Evolutionary conservation across 78 protist genomes (phyloP).

Genomic region (Dictyostelium brefeldianum): DNA sequence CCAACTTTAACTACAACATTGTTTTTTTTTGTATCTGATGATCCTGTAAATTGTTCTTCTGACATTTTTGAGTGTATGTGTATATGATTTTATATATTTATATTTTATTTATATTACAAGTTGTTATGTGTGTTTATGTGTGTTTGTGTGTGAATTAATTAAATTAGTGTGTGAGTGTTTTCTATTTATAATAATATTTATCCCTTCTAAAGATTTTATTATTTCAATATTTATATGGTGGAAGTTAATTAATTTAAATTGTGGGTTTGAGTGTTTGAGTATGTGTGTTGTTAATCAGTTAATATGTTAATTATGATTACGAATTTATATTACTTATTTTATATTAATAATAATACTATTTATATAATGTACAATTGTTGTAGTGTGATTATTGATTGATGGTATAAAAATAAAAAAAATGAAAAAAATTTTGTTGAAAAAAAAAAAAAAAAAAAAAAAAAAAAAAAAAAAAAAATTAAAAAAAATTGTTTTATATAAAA

Average conservation of each 20-base stretch:
- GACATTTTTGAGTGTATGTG: conserved; percentile 23
- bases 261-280: no score
- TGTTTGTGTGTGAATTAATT: not conserved
- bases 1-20: conserved; percentile 96
- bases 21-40: conserved; percentile 81
- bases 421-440: no score
- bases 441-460: no score
- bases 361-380: no score
- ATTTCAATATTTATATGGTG: conserved; percentile 3
- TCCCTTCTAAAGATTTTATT: conserved; percentile 11
- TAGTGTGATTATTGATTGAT: no score
- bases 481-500: no score
- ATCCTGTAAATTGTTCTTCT: conserved; percentile 75
- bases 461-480: no score
- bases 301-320: no score
- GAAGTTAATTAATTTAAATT: not conserved
- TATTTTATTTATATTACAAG: not conserved
- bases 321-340: no score
- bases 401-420: no score
- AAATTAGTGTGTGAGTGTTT: not conserved
- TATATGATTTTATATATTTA: not conserved
- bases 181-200: conserved; percentile 4
- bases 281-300: no score
- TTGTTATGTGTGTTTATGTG: not conserved
- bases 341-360: no score